Evolutionary conservation across 2,329 filamentous ascomycete species (phyloP), one percentile per base, ranked within the genome.

Genomic region (Phialemonium atrogriseum): DNA sequence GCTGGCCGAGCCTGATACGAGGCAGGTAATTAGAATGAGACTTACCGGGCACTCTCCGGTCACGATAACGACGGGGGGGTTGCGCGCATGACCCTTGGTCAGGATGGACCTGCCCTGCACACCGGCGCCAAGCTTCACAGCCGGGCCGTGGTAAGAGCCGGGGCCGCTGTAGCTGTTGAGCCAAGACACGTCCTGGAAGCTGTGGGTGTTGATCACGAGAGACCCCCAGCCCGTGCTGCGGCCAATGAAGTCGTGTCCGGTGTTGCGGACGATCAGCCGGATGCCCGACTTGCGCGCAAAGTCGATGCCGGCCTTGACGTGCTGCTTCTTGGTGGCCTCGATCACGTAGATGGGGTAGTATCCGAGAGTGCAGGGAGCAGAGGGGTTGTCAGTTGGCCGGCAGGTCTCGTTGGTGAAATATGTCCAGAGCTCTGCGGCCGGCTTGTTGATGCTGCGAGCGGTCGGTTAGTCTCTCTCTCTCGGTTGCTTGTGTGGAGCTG

Each of bases 191-290:
- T 60, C 52, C 44, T 73, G 66, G 33, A 77, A 60, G 37, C 62
- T 50, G 36, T 76, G 71, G 7, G 65, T 76, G 64, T 74, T 77
- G 31, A 78, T 55, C 4, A 64, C 60, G 4, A 77, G 48, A 0
- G 68, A 60, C 2, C 76, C 76, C 14, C 66, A 67, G n/a, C 77
- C 79, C 0, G 74, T 75, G 0, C 70, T 76, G 24, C 72, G 70
- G 24, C 77, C 78, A 19, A 68, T 57, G 39, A 64, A 66, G 41
- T 74, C 70, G 44, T 77, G 71, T 2, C 70, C 71, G 0, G 70
- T 75, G 41, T 74, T 74, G 37, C 66, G 62, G 37, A 77, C 61
- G 18, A 73, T 54, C 0, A 77, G 43, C 2, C 71, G 63, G 26
- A 77, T 54, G 41, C 68, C 69, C 39, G 67, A 49, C 6, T 60